Conservation (phyloP, 306 rosid genomes). For the Citrullus colocynthis region DNA sequence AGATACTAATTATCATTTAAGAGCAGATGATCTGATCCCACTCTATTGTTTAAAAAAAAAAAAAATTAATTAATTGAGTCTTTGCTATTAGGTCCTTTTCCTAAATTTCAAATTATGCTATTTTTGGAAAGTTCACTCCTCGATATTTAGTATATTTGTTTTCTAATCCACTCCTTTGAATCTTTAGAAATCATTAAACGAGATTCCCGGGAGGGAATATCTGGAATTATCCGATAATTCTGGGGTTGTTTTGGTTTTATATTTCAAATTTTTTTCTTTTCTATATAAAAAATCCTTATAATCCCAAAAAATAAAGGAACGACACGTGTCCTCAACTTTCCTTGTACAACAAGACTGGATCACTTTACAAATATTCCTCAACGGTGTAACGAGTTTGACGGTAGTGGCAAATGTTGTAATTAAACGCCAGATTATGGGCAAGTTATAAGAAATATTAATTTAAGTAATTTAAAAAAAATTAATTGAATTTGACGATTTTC, state of each 20-base stretch:
- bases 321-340: not conserved
- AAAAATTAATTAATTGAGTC: too few relatives aligned
- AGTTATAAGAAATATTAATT: not conserved
- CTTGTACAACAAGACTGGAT: not conserved
- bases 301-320: not conserved
- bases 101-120: too few relatives aligned
- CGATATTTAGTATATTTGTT: too few relatives aligned
- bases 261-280: not conserved
- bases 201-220: not conserved
- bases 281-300: not conserved
- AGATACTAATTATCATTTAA: too few relatives aligned
- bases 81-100: too few relatives aligned
- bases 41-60: too few relatives aligned
- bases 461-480: not conserved
- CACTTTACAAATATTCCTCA: not conserved
- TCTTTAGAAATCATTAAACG: not conserved
- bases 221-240: not conserved
- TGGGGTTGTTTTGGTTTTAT: too few relatives aligned
- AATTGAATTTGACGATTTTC: not conserved
- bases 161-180: too few relatives aligned
- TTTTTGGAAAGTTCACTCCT: too few relatives aligned
- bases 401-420: not conserved
- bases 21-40: too few relatives aligned
- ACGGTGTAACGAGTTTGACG: not conserved
- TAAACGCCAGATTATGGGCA: not conserved